Base-by-base conservation (phyloP, 495 filamentous ascomycete species). In the Penicillium cataractarum region DNA sequence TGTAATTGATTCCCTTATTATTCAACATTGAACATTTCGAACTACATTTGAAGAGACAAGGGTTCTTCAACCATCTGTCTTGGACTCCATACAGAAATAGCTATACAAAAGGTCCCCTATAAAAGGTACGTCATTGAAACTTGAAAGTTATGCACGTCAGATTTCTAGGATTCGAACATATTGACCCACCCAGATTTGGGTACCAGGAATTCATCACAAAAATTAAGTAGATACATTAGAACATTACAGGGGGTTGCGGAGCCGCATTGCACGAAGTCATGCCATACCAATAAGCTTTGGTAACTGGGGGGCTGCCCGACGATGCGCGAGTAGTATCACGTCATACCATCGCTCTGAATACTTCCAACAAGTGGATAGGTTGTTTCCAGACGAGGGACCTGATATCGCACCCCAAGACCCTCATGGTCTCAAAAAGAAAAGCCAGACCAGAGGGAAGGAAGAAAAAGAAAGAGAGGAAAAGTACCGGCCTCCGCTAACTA, bases 191-290 rank as follows among this genome's bases (percentile, higher is more conserved):
- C 51, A 9, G 51, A n/a, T 4, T 5, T 12, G 35, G 3, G 21
- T 31, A 22, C 51, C 51, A 24, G 32, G 51, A 12, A 10, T 37
- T 54, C 51, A 37, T 54, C 27, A 37, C n/a, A 21, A 54, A n/a
- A 22, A 54, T 54, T 54, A 54, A 33, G n/a, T 54, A 54, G 51
- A 9, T 54, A 54, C 51, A 54, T 54, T 35, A 54, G 24, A 54
- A 54, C 51, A 37, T 54, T n/a, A 35, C 6, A 35, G 31, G 31
- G n/a, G 31, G 17, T 29, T 12, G 46, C 46, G 13, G 24, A 12
- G 24, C 26, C 22, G 24, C 46, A 27, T 29, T 12, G 51, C n/a
- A 37, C 21, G 32, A 21, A 8, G 8, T n/a, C 31, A 24, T 35
- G 32, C n/a, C 13, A 33, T 33, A 54, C 46, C 6, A 24, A 21